Percentiles rank a stretch among this genome's conserved stretches.
phyloP scores from a whole-genome alignment of 371 early-diverging fungal species.

The Basidiobolus meristosporus region DNA sequence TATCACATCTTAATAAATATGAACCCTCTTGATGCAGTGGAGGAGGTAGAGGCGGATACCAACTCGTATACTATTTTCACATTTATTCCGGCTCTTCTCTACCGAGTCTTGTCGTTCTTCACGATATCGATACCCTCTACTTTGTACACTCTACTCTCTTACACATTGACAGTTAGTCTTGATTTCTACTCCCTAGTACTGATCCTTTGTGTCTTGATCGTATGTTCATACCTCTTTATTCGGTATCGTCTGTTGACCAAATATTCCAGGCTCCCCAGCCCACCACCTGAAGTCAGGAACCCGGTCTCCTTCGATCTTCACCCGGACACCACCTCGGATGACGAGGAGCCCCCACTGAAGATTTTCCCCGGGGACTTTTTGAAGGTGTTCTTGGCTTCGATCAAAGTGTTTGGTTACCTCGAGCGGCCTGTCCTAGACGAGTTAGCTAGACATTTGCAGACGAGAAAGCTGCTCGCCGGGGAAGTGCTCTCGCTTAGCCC shows the following conservation, averaged over 20 bases:
- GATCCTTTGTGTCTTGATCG: constrained; percentile 13
- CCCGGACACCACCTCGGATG: constrained; percentile 37
- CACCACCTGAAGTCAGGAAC: constrained; percentile 10
- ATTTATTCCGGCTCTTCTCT: neutral
- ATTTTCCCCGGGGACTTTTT: constrained; percentile 69
- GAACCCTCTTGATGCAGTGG: too few relatives aligned
- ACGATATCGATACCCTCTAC: neutral
- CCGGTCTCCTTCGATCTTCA: constrained; percentile 46
- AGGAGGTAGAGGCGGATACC: too few relatives aligned
- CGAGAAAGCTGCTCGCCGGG: constrained; percentile 65
- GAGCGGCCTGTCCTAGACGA: constrained; percentile 93
- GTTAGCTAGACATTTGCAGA: constrained; percentile 70
- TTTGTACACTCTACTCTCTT: constrained; percentile 31
- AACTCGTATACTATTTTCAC: neutral
- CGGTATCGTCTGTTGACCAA: constrained; percentile 54
- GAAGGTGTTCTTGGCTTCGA: constrained; percentile 63
- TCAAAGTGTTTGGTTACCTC: constrained; percentile 93
- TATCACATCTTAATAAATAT: too few relatives aligned
- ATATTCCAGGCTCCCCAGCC: constrained; percentile 54
- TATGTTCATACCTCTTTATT: constrained; percentile 27
- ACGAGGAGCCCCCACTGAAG: constrained; percentile 8
- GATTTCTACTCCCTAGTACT: constrained; percentile 30
- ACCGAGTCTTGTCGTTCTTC: neutral
- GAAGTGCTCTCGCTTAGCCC: constrained; percentile 62
- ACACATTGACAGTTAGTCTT: constrained; percentile 39